phyloP scores from a whole-genome alignment of 768 basidiomycete species.

The Lanmaoa rubissima region DNA sequence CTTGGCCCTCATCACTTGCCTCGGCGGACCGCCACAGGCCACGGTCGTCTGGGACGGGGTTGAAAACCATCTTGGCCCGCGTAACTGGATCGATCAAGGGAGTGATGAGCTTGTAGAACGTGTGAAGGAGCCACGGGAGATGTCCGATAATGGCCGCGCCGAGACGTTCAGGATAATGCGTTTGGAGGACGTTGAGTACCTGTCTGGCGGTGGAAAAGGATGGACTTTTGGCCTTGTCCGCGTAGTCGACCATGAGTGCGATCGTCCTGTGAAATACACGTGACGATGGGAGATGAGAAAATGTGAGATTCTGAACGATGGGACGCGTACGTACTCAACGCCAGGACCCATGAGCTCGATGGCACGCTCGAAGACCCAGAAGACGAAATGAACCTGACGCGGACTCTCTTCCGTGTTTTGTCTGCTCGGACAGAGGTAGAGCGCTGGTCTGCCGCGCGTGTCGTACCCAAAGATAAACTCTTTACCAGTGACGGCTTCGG shows the following conservation, averaged over 20 bases:
- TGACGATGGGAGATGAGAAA: background rate
- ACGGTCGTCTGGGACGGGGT: slow-evolving; percentile 41
- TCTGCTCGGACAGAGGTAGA: slow-evolving; percentile 65
- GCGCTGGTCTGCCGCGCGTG: slow-evolving; percentile 55
- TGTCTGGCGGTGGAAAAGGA: slow-evolving; percentile 38
- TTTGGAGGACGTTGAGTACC: slow-evolving; percentile 66
- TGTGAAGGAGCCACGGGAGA: slow-evolving; percentile 71
- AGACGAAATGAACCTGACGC: slow-evolving; percentile 70
- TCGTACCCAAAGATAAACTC: slow-evolving; percentile 78
- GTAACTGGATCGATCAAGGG: slow-evolving; percentile 86
- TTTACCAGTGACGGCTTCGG: slow-evolving; percentile 84
- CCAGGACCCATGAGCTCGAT: slow-evolving; percentile 79
- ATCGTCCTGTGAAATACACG: slow-evolving; percentile 46
- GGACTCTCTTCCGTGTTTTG: slow-evolving; percentile 75
- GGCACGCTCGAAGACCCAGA: slow-evolving; percentile 76
- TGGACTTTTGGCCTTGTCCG: slow-evolving; percentile 63
- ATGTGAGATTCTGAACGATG: background rate
- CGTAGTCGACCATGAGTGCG: slow-evolving; percentile 74
- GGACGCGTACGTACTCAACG: slow-evolving; percentile 58
- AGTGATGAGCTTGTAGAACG: slow-evolving; percentile 74
- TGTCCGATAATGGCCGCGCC: slow-evolving; percentile 73
- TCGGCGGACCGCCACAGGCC: slow-evolving; percentile 30
- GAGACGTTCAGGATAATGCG: slow-evolving; percentile 86
- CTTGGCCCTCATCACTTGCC: slow-evolving; percentile 17
- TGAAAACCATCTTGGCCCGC: slow-evolving; percentile 71